Percentiles rank a stretch among this genome's conserved stretches.
phyloP scores from a whole-genome alignment of 2,329 filamentous ascomycete genomes.

The Sclerotinia spermophila region DNA sequence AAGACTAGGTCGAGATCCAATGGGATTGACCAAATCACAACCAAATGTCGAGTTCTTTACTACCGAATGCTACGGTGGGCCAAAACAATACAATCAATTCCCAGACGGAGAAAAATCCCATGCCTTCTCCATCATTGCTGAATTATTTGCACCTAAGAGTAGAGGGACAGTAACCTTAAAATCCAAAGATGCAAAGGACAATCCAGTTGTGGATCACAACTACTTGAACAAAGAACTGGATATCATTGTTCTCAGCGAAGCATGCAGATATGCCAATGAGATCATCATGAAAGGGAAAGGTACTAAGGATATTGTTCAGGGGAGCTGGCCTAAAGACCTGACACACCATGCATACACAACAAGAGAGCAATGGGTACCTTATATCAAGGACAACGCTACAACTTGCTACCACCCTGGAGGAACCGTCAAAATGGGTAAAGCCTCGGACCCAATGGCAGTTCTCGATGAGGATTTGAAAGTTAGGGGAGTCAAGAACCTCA shows the following conservation, averaged over 20 bases:
- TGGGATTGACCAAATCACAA: constrained; percentile 55
- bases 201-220: constrained; percentile 56
- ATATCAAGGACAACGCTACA: constrained; percentile 56
- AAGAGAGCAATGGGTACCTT: constrained; percentile 55
- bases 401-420: constrained; percentile 58
- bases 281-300: constrained; percentile 55
- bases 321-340: constrained; percentile 53
- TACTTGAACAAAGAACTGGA: constrained; percentile 57
- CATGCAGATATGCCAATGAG: constrained; percentile 56
- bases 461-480: constrained; percentile 30
- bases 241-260: constrained; percentile 56
- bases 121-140: constrained; percentile 55
- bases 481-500: constrained; percentile 29
- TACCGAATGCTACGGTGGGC: constrained; percentile 59
- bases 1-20: constrained; percentile 54
- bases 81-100: constrained; percentile 53
- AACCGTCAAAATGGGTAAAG: constrained; percentile 53
- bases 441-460: constrained; percentile 44
- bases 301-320: constrained; percentile 57
- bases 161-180: constrained; percentile 52
- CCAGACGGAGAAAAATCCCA: constrained; percentile 49
- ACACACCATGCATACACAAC: constrained; percentile 51
- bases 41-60: constrained; percentile 61
- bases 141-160: constrained; percentile 56
- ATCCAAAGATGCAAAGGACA: constrained; percentile 46